phyloP scores from a whole-genome alignment of 1,284 basidiomycete genomes.

The Mycena sp. region DNA sequence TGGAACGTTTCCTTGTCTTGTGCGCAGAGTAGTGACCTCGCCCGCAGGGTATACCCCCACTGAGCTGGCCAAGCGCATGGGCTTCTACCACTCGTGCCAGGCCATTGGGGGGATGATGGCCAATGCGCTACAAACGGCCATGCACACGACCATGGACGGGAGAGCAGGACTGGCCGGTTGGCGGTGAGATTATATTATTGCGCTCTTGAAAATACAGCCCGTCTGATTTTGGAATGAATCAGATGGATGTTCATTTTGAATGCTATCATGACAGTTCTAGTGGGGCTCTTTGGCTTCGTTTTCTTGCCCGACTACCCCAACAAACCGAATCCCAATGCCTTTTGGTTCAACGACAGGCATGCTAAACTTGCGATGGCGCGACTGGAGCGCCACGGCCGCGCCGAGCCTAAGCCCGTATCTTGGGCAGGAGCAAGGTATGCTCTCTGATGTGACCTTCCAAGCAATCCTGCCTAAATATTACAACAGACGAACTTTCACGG shows the following conservation, averaged over 20 bases:
- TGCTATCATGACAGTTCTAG: constrained; percentile 23
- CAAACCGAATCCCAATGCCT: constrained; percentile 23
- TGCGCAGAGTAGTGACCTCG: background rate
- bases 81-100: constrained; percentile 29
- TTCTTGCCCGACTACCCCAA: constrained; percentile 27
- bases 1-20: no score
- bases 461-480: no score
- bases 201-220: background rate
- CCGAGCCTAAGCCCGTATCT: constrained; percentile 19
- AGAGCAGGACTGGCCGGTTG: constrained; percentile 21
- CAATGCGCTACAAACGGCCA: constrained; percentile 26
- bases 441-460: no score
- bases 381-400: constrained; percentile 21
- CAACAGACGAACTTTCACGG: no score
- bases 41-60: constrained; percentile 23
- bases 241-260: constrained; percentile 32
- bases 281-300: constrained; percentile 19
- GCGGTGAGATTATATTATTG: constrained; percentile 5
- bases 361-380: constrained; percentile 28
- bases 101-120: constrained; percentile 29
- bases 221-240: background rate
- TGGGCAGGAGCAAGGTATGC: constrained; percentile 15
- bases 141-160: constrained; percentile 24
- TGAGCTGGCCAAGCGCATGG: constrained; percentile 29
- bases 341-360: constrained; percentile 25